Conservation (phyloP, 768 basidiomycete genomes). For the Roridomyces roridus region DNA sequence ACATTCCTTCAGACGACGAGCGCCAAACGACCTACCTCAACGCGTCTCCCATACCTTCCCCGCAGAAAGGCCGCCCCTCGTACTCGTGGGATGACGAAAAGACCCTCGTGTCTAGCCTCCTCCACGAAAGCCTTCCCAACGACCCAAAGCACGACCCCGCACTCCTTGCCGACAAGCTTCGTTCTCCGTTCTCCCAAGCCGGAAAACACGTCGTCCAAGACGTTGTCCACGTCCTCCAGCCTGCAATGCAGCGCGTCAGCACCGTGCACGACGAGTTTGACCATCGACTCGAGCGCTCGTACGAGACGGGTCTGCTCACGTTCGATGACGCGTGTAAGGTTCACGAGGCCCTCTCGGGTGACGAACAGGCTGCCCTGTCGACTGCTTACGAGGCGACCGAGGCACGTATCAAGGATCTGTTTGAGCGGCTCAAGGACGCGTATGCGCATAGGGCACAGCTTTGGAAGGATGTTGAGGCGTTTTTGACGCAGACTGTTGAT, state of each 20-base stretch:
- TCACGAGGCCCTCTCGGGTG: constrained; percentile 51
- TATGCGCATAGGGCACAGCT: constrained; percentile 54
- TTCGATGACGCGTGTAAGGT: constrained; percentile 64
- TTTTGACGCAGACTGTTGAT: constrained; percentile 47
- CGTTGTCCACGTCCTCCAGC: constrained; percentile 50
- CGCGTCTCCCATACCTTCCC: neutral
- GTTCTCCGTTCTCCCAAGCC: constrained; percentile 46
- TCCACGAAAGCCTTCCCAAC: constrained; percentile 42
- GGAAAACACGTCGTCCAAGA: constrained; percentile 45
- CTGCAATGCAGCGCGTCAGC: constrained; percentile 55
- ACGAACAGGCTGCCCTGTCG: constrained; percentile 50
- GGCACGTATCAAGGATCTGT: constrained; percentile 49
- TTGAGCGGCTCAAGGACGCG: constrained; percentile 54
- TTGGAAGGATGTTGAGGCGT: constrained; percentile 54
- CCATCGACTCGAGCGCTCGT: constrained; percentile 43
- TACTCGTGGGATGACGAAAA: constrained; percentile 60
- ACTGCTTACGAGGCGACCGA: constrained; percentile 46
- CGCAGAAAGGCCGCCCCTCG: constrained; percentile 21
- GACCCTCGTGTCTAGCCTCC: constrained; percentile 56
- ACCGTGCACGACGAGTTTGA: constrained; percentile 43
- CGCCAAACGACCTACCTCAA: constrained; percentile 7
- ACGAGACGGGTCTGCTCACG: constrained; percentile 49
- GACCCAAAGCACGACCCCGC: constrained; percentile 38
- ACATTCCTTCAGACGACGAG: constrained; percentile 28
- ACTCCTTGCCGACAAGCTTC: constrained; percentile 46